Evolutionary conservation across 2,329 filamentous ascomycete species (phyloP), one percentile per base, ranked within the genome.

Genomic region (Neurospora crassa): DNA sequence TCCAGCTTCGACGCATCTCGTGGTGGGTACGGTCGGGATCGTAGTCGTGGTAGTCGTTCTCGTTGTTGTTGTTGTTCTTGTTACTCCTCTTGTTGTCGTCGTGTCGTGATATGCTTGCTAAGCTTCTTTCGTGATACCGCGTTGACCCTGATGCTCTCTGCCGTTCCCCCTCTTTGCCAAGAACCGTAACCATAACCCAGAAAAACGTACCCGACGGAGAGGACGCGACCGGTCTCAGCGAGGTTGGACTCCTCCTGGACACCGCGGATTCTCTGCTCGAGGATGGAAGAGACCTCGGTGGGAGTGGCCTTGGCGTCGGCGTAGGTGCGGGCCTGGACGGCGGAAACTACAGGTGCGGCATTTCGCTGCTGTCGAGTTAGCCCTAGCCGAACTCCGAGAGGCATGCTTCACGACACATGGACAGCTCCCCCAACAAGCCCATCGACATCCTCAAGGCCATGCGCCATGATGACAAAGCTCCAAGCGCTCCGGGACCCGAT

Each of bases 191-290:
- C 69, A 70, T 73, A 68, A 69, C 69, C 68, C 45, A 70, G 67
- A 69, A 74, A 75, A 78, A 91, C 94, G 83, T 96, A 98, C 95
- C 95, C 95, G 84, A 99, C 94, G 81, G 94, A 97, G 80, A 99
- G 91, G 81, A 99, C 96, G 87, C 95, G 94, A 83, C 96, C 96
- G 82, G 96, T 99, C 92, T 99, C 96, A 84, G 96, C 94, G 80
- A 99, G 92, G 83, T 89, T 90, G 82, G 93, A 88, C 88, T 98
- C 96, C 87, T 98, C 96, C 86, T 97, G 92, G 78, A 98, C 93
- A 88, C 96, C 96, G 83, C 96, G 93, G 82, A 99, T 99, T 86
- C 94, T 90, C 90, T 98, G 95, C 89, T 98, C 96, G 82, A 99
- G 92, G 85, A 99, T 98, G 79, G 95, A 97, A 79, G 96, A 98